Conservation (phyloP, 352 stramenopile genomes). For the Phytophthora tentaculata region DNA sequence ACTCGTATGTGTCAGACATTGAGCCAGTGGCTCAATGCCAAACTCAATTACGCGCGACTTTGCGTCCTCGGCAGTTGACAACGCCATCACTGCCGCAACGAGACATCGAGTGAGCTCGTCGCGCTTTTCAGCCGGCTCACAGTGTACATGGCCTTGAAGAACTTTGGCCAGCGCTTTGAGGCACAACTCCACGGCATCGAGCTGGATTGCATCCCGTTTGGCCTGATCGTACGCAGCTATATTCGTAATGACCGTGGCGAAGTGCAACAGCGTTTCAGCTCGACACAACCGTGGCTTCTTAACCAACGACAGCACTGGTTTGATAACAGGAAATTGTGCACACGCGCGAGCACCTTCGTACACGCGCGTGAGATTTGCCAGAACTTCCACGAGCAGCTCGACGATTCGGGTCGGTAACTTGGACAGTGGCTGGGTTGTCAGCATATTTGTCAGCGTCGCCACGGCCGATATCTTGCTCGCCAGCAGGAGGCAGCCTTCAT, state of each 20-base stretch:
- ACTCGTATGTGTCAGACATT: constrained; percentile 59
- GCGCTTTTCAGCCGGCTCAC: constrained; percentile 25
- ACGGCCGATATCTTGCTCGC: constrained; percentile 48
- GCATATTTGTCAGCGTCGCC: constrained; percentile 46
- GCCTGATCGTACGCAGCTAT: constrained; percentile 59
- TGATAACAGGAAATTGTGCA: constrained; percentile 50
- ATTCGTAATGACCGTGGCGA: constrained; percentile 56
- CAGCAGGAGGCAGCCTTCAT: constrained; percentile 57
- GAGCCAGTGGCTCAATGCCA: constrained; percentile 66
- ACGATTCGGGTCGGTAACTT: constrained; percentile 46
- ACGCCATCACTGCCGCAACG: constrained; percentile 64
- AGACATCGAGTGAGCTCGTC: constrained; percentile 63
- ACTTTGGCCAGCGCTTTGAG: constrained; percentile 60
- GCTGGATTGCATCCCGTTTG: constrained; percentile 57
- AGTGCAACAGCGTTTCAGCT: constrained; percentile 46
- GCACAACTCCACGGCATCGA: constrained; percentile 58
- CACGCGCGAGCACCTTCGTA: constrained; percentile 56
- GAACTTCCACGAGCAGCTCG: constrained; percentile 41
- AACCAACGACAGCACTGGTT: constrained; percentile 57
- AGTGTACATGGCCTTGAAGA: constrained; percentile 50
- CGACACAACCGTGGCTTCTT: constrained; percentile 62
- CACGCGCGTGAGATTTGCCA: constrained; percentile 65
- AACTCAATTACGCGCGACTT: constrained; percentile 76
- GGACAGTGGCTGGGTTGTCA: constrained; percentile 54
- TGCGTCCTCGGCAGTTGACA: constrained; percentile 70